Evolutionary conservation across 1,284 basidiomycete species (phyloP), one percentile per base, ranked within the genome.

Genomic region (Tetrapyrgos nigripes): DNA sequence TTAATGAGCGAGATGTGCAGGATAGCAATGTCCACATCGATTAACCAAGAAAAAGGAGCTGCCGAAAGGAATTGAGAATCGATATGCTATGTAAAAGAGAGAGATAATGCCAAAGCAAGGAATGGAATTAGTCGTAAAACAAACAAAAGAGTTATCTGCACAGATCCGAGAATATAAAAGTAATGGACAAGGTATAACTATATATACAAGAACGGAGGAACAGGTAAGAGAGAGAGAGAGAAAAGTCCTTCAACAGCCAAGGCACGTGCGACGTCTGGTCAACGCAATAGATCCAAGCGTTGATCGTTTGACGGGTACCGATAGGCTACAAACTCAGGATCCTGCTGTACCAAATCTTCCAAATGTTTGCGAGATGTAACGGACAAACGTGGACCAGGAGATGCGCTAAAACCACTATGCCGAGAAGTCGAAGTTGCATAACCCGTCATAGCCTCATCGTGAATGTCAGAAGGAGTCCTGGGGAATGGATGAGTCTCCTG

Each of bases 261-360:
- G 8, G 31, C 14, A 33, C 8, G 31, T 33, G 8, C 31, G 14
- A 33, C n/a, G n/a, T n/a, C 8, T 33, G 23, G 27, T 27, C 28
- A 88, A 68, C 82, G 82, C 59, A 88, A 64, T 47, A 89, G 75
- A 68, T 87, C 85, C 60, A 83, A 74, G 55, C 75, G 80, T 60
- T 89, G 85, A 62, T 89, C 87, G 61, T 81, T 84, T 13, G 89
- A 92, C 9, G 92, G 92, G 72, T 93, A 93, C 37, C 91, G 84
- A 71, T 93, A 93, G 3, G 91, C 90, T 60, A 93, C 86, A 68
- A 93, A 93, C 27, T 93, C 88, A 2, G 84, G 74, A 68, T 92
- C 90, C 73, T 91, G 92, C 27, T 88, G 81, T 27, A 93, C 90
- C n/a, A 91, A 79, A 63, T 88, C 85, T 64, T 91, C 89, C 56